Evolutionary conservation across 495 filamentous ascomycete species (phyloP), one percentile per base, ranked within the genome.

Genomic region (Usnea hakonensis): DNA sequence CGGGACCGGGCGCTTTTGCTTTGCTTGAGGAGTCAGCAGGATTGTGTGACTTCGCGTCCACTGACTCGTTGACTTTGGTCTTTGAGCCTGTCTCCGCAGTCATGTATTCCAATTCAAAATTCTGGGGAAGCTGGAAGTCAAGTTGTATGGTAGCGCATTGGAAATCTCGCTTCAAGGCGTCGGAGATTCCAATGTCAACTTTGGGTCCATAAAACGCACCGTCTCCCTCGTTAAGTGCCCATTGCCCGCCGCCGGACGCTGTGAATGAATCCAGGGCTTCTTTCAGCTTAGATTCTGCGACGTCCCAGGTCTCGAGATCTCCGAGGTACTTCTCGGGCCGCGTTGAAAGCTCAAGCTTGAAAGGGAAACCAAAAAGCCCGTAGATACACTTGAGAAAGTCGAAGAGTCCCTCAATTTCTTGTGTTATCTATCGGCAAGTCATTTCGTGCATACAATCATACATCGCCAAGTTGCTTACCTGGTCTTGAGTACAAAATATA

Each of bases 61-160:
- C 71, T 60, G 78, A 70, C 26, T 69, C 72, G 2, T 73, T 67
- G 37, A 73, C 69, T 60, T 77, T 76, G 54, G 71, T 61, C 68
- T 81, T 82, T 33, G 64, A 61, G 21, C 64, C 62, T 28, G 69
- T 72, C 64, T 91, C 87, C 33, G 83, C 80, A 10, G 86, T 89
- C 76, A 89, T 85, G 68, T 91, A 96, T 74, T 95, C 83, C 55
- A 96, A 78, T 68, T 87, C 84, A 73, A 95, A 95, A 69, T 83
- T 87, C 67, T 90, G 77, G 0, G 93, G 91, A 8, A 93, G 88
- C 71, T 95, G 90, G 75, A 97, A 97, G 69, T 98, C 94, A 33
- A 98, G 84, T 72, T 98, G 94, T 65, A 98, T 97, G 13, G 95
- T 97, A 58, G 94, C 94, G 69, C 94, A 97, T 75, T 97, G 89